Conservation (phyloP, 305 asterid genomes). For the Fraxinus velutina region DNA sequence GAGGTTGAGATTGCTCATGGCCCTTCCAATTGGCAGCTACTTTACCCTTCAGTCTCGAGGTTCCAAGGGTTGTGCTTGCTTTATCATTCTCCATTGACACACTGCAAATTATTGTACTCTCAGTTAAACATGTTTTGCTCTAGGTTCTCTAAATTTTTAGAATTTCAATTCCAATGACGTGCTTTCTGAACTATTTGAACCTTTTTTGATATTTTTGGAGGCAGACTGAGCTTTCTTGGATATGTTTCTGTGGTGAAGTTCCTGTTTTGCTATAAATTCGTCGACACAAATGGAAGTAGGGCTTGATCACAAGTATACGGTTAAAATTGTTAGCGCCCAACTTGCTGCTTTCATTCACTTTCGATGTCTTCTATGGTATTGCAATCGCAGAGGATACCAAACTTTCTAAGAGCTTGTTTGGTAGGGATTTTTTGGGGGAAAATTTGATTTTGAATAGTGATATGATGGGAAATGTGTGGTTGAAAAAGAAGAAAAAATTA, state of each 20-base stretch:
- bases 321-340: not conserved
- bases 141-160: not conserved
- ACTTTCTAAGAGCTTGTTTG: not conserved
- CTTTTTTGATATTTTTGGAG: not conserved
- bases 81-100: not conserved
- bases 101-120: not conserved
- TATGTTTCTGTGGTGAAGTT: not conserved
- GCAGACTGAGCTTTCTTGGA: not conserved
- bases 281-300: not conserved
- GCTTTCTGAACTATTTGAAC: not conserved
- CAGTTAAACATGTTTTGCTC: not conserved
- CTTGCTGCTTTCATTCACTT: not conserved
- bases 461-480: too few species aligned
- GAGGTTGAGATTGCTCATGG: constrained; percentile 12
- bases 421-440: too few species aligned
- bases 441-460: too few species aligned
- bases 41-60: not conserved
- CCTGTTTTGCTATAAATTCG: not conserved
- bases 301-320: not conserved
- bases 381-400: not conserved
- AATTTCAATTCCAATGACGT: not conserved
- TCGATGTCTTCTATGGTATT: not conserved
- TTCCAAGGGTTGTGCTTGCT: not conserved
- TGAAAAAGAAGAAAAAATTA: too few species aligned
- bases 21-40: not conserved